These are phyloP conservation scores for Globisporangium viniferum DNA, from an alignment of 352 stramenopile genomes.

Conservation along the genomic window DNA sequence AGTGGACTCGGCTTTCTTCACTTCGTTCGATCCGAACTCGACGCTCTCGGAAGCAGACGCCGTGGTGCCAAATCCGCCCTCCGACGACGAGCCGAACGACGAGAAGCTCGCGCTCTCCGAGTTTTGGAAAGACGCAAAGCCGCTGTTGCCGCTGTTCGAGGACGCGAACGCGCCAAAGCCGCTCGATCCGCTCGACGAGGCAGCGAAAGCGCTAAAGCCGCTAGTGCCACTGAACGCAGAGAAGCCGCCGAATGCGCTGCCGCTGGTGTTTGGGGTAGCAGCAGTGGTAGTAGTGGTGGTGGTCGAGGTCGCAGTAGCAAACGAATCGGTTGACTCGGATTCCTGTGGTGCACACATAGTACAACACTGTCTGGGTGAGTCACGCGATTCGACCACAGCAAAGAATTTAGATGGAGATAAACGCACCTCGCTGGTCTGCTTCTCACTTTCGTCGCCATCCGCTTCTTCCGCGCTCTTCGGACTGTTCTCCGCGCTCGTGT, in stretches of 20 bases:
- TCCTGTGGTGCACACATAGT: neutral
- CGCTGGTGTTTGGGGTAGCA: constrained; percentile 23
- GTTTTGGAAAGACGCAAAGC: constrained; percentile 59
- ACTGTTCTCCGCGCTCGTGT: constrained; percentile 20
- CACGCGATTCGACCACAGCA: neutral
- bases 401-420: neutral
- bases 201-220: constrained; percentile 45
- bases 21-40: constrained; percentile 40
- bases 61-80: constrained; percentile 38
- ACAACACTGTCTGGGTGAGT: neutral
- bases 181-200: constrained; percentile 26
- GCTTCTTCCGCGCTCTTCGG: constrained; percentile 11
- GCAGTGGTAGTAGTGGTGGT: neutral
- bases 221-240: constrained; percentile 46
- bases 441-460: neutral
- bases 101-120: constrained; percentile 43
- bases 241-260: constrained; percentile 52
- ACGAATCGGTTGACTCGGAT: neutral
- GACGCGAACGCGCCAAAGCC: constrained; percentile 24
- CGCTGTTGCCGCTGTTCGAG: constrained; percentile 22
- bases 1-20: constrained; percentile 42
- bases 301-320: neutral
- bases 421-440: neutral
- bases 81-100: constrained; percentile 46
- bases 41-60: constrained; percentile 37